Evolutionary conservation across 2,329 filamentous ascomycete species (phyloP).

Genomic region (Aspergillus eucalypticola): DNA sequence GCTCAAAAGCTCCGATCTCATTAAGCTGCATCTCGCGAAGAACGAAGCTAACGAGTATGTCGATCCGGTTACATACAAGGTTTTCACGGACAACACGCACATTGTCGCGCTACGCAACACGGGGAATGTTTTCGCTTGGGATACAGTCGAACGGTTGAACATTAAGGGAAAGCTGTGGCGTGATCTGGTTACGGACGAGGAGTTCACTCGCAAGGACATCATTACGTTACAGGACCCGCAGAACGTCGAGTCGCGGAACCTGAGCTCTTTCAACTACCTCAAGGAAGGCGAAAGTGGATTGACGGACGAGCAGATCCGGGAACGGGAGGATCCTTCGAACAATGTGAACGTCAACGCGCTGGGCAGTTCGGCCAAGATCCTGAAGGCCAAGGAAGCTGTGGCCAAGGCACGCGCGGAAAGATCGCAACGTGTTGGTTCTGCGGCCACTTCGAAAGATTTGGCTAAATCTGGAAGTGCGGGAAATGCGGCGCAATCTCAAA

Average conservation of each 20-base stretch:
- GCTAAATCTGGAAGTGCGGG: conserved; percentile 25
- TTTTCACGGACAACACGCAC: conserved; percentile 97
- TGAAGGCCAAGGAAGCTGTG: conserved; percentile 91
- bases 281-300: conserved; percentile 74
- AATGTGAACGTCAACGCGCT: conserved; percentile 78
- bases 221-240: conserved; percentile 96
- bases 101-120: conserved; percentile 84
- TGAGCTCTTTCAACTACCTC: conserved; percentile 85
- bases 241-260: conserved; percentile 77
- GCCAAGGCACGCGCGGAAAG: conserved; percentile 80
- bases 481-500: conserved; percentile 18
- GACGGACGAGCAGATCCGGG: conserved; percentile 69
- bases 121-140: conserved; percentile 95
- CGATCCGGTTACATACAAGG: conserved; percentile 95
- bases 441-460: conserved; percentile 32
- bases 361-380: conserved; percentile 77
- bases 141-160: conserved; percentile 92
- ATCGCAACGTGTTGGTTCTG: conserved; percentile 60
- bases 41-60: conserved; percentile 91
- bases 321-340: conserved; percentile 58
- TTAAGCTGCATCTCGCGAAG: conserved; percentile 87
- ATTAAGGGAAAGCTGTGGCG: conserved; percentile 96
- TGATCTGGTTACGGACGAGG: conserved; percentile 82
- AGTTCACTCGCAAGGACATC: conserved; percentile 86
- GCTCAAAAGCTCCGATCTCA: conserved; percentile 76